Evolutionary conservation across 2,329 filamentous ascomycete species (phyloP), one percentile per base, ranked within the genome.

Genomic region (Myriosclerotinia scirpicola): DNA sequence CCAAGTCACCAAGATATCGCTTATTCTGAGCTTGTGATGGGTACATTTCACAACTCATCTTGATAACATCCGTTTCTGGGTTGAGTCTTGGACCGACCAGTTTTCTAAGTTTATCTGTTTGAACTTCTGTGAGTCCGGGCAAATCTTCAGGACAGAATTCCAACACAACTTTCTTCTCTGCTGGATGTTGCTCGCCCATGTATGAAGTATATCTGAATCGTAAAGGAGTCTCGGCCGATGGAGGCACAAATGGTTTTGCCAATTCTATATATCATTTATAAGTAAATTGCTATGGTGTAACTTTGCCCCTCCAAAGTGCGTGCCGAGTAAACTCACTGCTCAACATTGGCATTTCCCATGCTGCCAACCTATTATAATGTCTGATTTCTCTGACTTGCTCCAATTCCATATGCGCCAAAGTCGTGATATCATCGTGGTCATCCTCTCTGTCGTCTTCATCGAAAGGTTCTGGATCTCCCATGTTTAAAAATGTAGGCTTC

Each of bases 121-220:
- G 91, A 48, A 83, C 79, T 20, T 85, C 80, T 34, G 84, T 87
- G 65, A 97, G 84, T 68, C 84, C 80, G 22, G 82, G 82, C 69
- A 97, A 80, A 79, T 97, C 92, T 66, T 80, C 79, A 20, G 90
- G 89, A 70, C 84, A 87, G 79, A 98, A 96, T 77, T 97, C 91
- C 65, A 98, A 87, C 15, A 98, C 93, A 26, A 99, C 93, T 82
- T 99, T 99, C 76, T 88, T 89, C 79, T 93, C 88, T 3, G 94
- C 92, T 0, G 95, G 94, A 80, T 99, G 96, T 66, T 86, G 82
- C 80, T 98, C 95, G 74, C 94, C 94, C 85, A 99, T 90, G 80
- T 98, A 98, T 48, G 90, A 93, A 20, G 95, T 99, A 82, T 97
- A 97, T 74, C 95, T 90, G 87, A 97, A 99, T 74, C 94, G 90